Base-by-base conservation (phyloP, 2,329 filamentous ascomycete genomes). In the Claviceps arundinis region DNA sequence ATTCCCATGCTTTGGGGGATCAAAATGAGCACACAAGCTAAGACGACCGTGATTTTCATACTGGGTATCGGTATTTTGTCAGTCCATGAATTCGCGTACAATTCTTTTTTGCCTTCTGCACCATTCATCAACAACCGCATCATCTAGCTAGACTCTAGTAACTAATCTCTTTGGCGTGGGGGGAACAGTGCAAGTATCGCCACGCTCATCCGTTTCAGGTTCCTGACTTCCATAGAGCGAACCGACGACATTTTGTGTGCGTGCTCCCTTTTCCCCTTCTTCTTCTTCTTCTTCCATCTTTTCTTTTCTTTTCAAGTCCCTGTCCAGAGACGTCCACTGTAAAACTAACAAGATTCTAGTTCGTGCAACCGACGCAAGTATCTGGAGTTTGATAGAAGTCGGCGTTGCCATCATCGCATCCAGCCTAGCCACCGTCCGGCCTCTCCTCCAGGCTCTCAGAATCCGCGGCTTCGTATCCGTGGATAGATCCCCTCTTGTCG, bases 321-420 rank as follows among this genome's bases (percentile, higher is more conserved):
- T 30, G 26, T 30, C 26, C 26, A 30, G 8, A 30, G 8, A 30
- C 26, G 8, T 30, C 8, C 8, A 9, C 8, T 30, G 26, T 30
- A 9, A 22, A 43, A 43, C 58, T 64, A 47, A 66, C 47, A 7
- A 16, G 19, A 1, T 37, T 11, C 47, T 76, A 30, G 74, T 68
- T 59, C 67, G 68, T 50, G 73, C 69, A 22, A 78, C 75, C 4
- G 67, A 76, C 54, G 70, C 75, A 38, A 75, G 76, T 70, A 68
- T 78, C 7, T 80, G 76, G 76, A 78, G 74, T 9, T 63, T 79
- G n/a, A 66, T 79, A 50, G 76, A 80, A 58, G 75, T 76, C 1
- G 76, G 75, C 6, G 70, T 79, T 24, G 76, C 75, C 53, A 80
- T 79, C 46, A 61, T 74, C 26, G 76, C 76, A 13, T 72, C 76